Percentiles rank a stretch among this genome's conserved stretches.
phyloP scores from a whole-genome alignment of 1,284 basidiomycete genomes.

The Anthracocystis setariae region DNA sequence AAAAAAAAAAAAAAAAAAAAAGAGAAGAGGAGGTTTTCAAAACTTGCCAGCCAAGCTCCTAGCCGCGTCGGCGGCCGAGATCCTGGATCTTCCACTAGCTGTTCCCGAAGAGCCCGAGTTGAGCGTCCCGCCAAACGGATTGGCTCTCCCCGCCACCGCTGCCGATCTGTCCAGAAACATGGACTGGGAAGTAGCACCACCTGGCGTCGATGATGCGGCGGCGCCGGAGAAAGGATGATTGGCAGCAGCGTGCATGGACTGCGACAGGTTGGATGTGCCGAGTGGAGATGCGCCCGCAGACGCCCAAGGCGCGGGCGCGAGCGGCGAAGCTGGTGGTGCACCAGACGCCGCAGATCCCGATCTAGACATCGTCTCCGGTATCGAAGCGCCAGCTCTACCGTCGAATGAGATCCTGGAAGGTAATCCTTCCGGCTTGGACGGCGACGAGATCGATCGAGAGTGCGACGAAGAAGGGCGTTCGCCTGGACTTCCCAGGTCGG shows the following conservation, averaged over 20 bases:
- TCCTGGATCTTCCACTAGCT: constrained; percentile 33
- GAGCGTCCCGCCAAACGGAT: constrained; percentile 43
- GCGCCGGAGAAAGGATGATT: constrained; percentile 10
- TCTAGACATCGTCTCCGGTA: constrained; percentile 4
- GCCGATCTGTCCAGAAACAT: constrained; percentile 24
- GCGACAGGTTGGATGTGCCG: constrained; percentile 11
- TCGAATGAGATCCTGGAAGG: neutral
- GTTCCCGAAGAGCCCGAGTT: constrained; percentile 41
- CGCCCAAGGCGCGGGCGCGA: constrained; percentile 19
- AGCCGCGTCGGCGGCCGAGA: constrained; percentile 48
- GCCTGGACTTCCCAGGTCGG: constrained; percentile 7
- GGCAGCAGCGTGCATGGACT: constrained; percentile 8
- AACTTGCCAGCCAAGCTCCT: constrained; percentile 46
- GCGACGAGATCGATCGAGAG: neutral
- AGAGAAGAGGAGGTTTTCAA: constrained; percentile 9
- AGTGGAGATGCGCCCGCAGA: constrained; percentile 9
- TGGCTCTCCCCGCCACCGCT: constrained; percentile 1
- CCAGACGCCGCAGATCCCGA: constrained; percentile 4
- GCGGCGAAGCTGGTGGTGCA: neutral
- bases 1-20: too few relatives aligned
- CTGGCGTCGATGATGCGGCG: neutral
- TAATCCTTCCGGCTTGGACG: constrained; percentile 8
- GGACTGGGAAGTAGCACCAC: constrained; percentile 22
- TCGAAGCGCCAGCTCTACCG: neutral
- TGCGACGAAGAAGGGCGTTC: constrained; percentile 3